Conservation (phyloP, 116 monocot species). For the Phalaenopsis hybrid region DNA sequence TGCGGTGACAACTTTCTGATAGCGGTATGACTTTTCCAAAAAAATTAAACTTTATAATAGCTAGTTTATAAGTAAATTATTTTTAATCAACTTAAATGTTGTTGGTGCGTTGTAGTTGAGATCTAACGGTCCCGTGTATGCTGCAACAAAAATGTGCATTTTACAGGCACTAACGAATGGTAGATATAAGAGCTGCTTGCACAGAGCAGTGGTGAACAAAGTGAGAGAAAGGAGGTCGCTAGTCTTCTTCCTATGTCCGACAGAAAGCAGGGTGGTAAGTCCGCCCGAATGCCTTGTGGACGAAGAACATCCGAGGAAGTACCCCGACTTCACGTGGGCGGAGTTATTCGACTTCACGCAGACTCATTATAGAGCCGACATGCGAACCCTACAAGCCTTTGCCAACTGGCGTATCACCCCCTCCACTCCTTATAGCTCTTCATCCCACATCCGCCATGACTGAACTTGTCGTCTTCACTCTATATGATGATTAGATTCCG, state of each 20-base stretch:
- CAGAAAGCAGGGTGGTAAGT: constrained; percentile 37
- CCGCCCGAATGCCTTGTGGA: constrained; percentile 38
- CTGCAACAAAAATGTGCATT: not conserved
- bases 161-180: constrained; percentile 78
- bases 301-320: constrained; percentile 20
- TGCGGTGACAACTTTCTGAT: no score
- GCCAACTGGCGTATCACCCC: constrained; percentile 33
- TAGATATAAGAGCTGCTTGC: constrained; percentile 80
- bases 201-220: constrained; percentile 80
- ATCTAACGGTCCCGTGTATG: no score
- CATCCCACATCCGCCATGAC: not conserved
- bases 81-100: no score
- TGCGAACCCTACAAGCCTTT: constrained; percentile 54
- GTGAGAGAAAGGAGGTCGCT: constrained; percentile 49
- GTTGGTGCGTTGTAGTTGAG: no score
- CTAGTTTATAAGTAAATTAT: no score
- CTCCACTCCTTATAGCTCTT: not conserved
- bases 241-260: constrained; percentile 82
- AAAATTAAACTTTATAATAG: no score
- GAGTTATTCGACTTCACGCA: constrained; percentile 70
- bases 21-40: no score
- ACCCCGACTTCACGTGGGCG: constrained; percentile 85
- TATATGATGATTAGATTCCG: not conserved
- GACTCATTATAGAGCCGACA: constrained; percentile 65
- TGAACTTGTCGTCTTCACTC: not conserved